Evolutionary conservation across 1,284 basidiomycete genomes (phyloP), one percentile per base, ranked within the genome.

Genomic region (Apiotrichum domesticum): DNA sequence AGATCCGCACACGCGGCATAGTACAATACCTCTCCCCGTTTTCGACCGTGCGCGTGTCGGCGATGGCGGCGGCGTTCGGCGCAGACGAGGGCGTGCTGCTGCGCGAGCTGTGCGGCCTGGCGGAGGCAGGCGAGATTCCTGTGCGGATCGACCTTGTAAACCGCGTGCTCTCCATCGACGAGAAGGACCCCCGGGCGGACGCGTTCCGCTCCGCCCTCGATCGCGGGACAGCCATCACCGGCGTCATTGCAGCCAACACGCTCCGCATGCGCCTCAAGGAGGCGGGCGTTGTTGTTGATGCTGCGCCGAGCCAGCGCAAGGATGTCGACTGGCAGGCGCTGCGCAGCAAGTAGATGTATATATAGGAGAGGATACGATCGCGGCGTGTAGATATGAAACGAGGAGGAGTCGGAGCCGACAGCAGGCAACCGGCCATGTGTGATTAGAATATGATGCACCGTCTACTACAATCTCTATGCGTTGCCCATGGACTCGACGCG

Each of bases 401-500:
- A 21, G 21, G 21, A 21, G 21, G 21, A 21, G 21, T 21, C 7
- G 14, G 6, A 50, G 7, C 40, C 37, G 9, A 41, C 43, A 39
- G 21, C 21, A 39, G 13, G 37, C 37, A 7, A 39, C 37, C 7
- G 37, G 13, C 37, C 8, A 13, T 8, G 37, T 39, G 7, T 39
- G 7, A 39, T 7, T 7, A 39, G 37, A 39, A 39, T n/a, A 15
- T 13, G 11, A 42, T 6, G 37, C 14, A 40, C 21, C 5, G 11
- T 10, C 21, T 32, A 32, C 32, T 6, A 42, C n/a, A 10, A 42
- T 15, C 9, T 14, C 58, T 64, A 9, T 66, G 41, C 71, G 49
- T 62, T 72, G 29, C 74, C 75, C 74, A 77, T 73, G 35, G 90
- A 92, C 74, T 96, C 93, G 45, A 96, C 80, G 55, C 87, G 82